Conservation (phyloP, 371 early-diverging fungal species). For the Haplosporangium sp. region DNA sequence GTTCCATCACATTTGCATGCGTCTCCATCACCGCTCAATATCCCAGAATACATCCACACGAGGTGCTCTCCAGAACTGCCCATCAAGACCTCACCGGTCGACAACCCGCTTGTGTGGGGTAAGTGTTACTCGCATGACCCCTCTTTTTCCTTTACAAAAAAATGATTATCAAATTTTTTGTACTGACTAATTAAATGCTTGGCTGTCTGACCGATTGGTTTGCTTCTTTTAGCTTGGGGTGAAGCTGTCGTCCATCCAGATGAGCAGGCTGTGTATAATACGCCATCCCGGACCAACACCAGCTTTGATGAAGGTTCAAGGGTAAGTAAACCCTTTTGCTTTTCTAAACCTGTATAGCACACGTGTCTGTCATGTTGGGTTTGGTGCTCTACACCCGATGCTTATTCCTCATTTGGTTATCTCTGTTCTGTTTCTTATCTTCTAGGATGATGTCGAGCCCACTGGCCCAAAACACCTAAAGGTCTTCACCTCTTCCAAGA, state of each 20-base stretch:
- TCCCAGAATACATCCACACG: conserved; percentile 45
- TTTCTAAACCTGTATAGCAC: not conserved
- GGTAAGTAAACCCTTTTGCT: conserved; percentile 15
- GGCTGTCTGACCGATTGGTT: not conserved
- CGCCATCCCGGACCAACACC: conserved; percentile 39
- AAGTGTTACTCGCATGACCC: not conserved
- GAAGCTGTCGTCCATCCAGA: conserved; percentile 20
- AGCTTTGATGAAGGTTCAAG: conserved; percentile 48
- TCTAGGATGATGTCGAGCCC: conserved; percentile 25
- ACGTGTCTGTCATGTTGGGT: too few species aligned
- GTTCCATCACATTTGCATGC: conserved; percentile 22
- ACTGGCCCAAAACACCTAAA: conserved; percentile 26
- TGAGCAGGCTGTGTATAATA: conserved; percentile 32
- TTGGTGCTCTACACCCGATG: not conserved
- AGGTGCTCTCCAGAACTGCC: conserved; percentile 48
- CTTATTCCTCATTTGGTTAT: not conserved
- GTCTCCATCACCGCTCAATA: conserved; percentile 37
- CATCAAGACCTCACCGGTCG: conserved; percentile 47
- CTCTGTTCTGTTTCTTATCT: not conserved
- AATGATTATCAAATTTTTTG: not conserved
- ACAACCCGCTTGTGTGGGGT: conserved; percentile 43
- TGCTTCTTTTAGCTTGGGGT: conserved; percentile 17
- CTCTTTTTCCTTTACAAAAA: not conserved
- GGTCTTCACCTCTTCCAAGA: conserved; percentile 42
- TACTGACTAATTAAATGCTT: not conserved